phyloP scores from a whole-genome alignment of 1,139 yeast genomes.

The Petasospora fabianii region DNA sequence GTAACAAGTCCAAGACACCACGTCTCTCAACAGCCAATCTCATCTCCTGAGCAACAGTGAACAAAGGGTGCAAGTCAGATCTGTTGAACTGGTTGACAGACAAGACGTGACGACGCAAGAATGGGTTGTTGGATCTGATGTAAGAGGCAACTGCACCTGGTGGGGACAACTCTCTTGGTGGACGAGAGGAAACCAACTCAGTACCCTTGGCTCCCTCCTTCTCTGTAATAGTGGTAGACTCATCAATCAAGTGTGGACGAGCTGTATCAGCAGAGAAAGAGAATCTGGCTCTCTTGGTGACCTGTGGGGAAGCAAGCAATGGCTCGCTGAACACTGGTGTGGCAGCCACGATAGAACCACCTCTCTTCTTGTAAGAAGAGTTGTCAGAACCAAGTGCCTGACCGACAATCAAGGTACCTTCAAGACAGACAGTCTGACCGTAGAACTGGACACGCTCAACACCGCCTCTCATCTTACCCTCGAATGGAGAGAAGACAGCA shows the following conservation, averaged over 20 bases:
- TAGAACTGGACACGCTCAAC: constrained; percentile 84
- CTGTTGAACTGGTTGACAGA: constrained; percentile 87
- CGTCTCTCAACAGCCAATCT: constrained; percentile 95
- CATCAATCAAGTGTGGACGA: constrained; percentile 39
- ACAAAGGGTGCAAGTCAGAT: constrained; percentile 84
- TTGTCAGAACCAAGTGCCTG: constrained; percentile 62
- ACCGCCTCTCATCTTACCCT: constrained; percentile 62
- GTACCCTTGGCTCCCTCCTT: constrained; percentile 56
- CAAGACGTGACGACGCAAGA: constrained; percentile 80
- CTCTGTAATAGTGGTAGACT: constrained; percentile 10
- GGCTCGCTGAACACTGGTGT: constrained; percentile 22
- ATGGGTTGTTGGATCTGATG: constrained; percentile 80
- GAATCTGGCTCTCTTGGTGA: constrained; percentile 34
- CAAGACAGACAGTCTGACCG: constrained; percentile 77
- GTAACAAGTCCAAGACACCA: constrained; percentile 86
- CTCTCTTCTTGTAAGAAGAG: constrained; percentile 30
- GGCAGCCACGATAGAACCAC: constrained; percentile 23
- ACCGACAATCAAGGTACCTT: constrained; percentile 62
- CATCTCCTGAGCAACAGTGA: constrained; percentile 97
- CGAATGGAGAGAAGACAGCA: constrained; percentile 51
- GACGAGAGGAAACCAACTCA: constrained; percentile 71
- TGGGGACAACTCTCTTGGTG: constrained; percentile 65
- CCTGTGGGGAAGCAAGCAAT: constrained; percentile 26
- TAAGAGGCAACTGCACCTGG: constrained; percentile 73
- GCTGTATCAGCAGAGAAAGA: constrained; percentile 43